Conservation (phyloP, 192 early-diverging fungal species). For the Fimicolochytrium jonesii region DNA sequence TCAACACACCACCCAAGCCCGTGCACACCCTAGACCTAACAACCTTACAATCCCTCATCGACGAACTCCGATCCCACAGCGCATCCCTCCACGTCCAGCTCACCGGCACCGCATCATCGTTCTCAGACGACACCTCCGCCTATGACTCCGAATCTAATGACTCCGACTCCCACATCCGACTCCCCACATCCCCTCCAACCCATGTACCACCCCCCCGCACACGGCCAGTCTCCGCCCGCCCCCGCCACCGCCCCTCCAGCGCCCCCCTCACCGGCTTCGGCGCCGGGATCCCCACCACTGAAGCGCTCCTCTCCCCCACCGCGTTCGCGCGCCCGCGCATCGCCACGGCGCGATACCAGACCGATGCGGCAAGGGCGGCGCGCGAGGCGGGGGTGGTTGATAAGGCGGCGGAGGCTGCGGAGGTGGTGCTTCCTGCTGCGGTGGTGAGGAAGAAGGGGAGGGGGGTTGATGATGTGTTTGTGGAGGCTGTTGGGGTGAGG, state of each 20-base stretch:
- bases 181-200: background rate
- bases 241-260: constrained; percentile 2
- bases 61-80: too few relatives aligned
- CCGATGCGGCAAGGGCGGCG: constrained; percentile 1
- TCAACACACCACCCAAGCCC: too few relatives aligned
- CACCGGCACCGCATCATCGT: too few relatives aligned
- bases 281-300: background rate
- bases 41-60: too few relatives aligned
- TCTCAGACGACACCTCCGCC: background rate
- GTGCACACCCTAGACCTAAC: too few relatives aligned
- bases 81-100: too few relatives aligned
- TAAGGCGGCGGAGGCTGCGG: background rate
- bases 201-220: background rate
- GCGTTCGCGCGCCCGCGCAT: background rate
- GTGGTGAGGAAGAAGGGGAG: too few relatives aligned
- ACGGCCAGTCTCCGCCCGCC: background rate
- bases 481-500: too few relatives aligned
- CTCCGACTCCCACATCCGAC: background rate
- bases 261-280: constrained; percentile 4
- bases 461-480: too few relatives aligned
- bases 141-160: background rate
- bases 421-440: too few relatives aligned
- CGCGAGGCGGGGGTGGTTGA: background rate
- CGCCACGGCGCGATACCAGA: background rate
- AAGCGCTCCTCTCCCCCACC: background rate